Conservation (phyloP, 495 filamentous ascomycete genomes). For the Penicillium odoratum region DNA sequence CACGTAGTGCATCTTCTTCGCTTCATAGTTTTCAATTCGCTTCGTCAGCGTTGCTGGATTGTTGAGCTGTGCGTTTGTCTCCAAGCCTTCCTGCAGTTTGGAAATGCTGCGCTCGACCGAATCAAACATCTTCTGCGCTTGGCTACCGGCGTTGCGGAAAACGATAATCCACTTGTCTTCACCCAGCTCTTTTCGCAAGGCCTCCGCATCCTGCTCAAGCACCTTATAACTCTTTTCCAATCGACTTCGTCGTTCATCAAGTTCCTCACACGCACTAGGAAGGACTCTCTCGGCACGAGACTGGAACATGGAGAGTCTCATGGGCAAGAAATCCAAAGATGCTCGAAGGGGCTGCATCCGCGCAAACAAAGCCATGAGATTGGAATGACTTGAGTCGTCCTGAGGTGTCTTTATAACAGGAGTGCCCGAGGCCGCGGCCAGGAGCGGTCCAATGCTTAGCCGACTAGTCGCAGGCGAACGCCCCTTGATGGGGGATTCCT, state of each 20-base stretch:
- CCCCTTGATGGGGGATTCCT: conserved; percentile 70
- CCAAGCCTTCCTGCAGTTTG: conserved; percentile 79
- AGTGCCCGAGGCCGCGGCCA: conserved; percentile 56
- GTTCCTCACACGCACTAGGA: conserved; percentile 85
- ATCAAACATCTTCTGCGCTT: conserved; percentile 92
- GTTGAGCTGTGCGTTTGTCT: conserved; percentile 67
- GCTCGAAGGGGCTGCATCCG: conserved; percentile 92
- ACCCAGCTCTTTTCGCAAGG: conserved; percentile 80
- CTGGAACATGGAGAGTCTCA: conserved; percentile 86
- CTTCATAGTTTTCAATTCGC: conserved; percentile 90
- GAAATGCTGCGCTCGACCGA: conserved; percentile 81
- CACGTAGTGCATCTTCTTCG: conserved; percentile 91
- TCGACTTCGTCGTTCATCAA: conserved; percentile 66
- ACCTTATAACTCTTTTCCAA: conserved; percentile 79
- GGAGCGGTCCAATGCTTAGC: conserved; percentile 61
- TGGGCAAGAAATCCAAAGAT: conserved; percentile 94
- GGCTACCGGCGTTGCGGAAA: conserved; percentile 87
- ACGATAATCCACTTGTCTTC: conserved; percentile 95
- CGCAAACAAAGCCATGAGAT: conserved; percentile 82
- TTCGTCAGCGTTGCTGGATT: conserved; percentile 66
- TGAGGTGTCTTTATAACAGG: conserved; percentile 59
- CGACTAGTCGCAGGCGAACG: conserved; percentile 55
- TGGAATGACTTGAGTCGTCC: conserved; percentile 75
- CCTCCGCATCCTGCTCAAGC: conserved; percentile 84
- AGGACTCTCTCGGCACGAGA: conserved; percentile 71